Base-by-base conservation (phyloP, 2,329 filamentous ascomycete genomes). In the Aspergillus caelatus region DNA sequence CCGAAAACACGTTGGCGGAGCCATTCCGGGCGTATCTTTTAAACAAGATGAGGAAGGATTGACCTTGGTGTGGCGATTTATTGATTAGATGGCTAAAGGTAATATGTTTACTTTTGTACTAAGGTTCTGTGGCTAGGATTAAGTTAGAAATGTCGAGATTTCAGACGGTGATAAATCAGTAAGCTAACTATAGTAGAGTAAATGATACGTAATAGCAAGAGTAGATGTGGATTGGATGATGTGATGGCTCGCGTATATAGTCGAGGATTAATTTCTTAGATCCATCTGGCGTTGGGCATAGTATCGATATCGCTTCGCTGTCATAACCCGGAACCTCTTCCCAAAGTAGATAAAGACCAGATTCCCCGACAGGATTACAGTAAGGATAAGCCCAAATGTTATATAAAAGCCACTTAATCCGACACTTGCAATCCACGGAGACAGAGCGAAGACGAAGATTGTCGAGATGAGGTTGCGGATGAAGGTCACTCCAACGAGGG, bases 401-500 rank as follows among this genome's bases (percentile, higher is more conserved):
- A 50, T 16, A 16, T 50, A 50, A 30, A 50, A 28, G 26, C 26
- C 23, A 9, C 2, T 30, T 8, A 50, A 19, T 26, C 46, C 46
- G 12, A 50, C 46, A 4, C 26, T 50, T 5, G 26, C 56, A 36
- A 57, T 32, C 79, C 82, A 84, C 0, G 80, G 78, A 0, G 76
- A 71, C 26, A 84, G 71, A 0, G 77, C 78, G 63, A 84, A 84
- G 28, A 84, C 77, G 48, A 84, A 78, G 26, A 78, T 73, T 3
- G 79, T 81, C 21, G 75, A 75, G 53, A 83, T 75, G 3, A 74
- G 62, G 58, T 84, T 84, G 0, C 82, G 78, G 12, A 80, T 69
- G 62, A 84, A 79, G 0, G 80, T 80, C 2, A 85, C 72, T 0
- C 72, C 78, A 10, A 83, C 80, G 21, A 84, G 71, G 0, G 81